A percentile compares a stretch with the other conserved stretches of the same genome.
These are phyloP conservation scores for Puccinia novopanici DNA, from an alignment of 1,284 basidiomycete genomes.

Conservation along the genomic window DNA sequence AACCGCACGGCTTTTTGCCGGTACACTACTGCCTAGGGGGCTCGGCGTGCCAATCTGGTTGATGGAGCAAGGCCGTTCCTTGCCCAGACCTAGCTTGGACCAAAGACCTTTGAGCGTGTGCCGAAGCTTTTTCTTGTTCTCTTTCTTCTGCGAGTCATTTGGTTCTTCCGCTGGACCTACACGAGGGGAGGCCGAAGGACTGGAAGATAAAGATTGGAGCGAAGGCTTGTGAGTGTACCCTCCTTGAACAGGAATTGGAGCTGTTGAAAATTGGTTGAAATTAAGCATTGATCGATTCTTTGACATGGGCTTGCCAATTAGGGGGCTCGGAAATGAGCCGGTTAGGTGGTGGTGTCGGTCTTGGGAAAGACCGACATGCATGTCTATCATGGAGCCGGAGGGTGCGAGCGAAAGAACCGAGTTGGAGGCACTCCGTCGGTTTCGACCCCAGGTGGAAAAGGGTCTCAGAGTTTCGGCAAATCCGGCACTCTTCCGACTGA, in stretches of 20 bases:
- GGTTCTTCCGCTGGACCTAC: not conserved
- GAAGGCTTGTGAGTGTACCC: conserved; percentile 12
- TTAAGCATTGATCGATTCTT: conserved; percentile 30
- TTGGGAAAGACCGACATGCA: conserved; percentile 59
- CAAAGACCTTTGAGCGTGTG: conserved; percentile 27
- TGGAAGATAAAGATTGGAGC: not conserved
- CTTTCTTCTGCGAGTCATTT: not conserved
- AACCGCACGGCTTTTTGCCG: not conserved
- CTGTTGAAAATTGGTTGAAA: not conserved
- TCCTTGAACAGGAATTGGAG: not conserved
- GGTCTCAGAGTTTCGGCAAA: conserved; percentile 37
- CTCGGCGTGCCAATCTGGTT: conserved; percentile 11
- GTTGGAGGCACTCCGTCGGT: conserved; percentile 53
- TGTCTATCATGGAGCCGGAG: conserved; percentile 61
- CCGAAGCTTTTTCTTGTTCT: conserved; percentile 27
- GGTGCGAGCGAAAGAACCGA: conserved; percentile 58
- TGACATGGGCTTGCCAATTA: not conserved
- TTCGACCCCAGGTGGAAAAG: conserved; percentile 34
- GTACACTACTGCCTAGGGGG: not conserved
- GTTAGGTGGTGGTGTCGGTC: conserved; percentile 49
- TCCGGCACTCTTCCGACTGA: conserved; percentile 21
- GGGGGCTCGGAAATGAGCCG: conserved; percentile 2
- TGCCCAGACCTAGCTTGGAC: conserved; percentile 16
- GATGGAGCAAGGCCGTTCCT: conserved; percentile 24
- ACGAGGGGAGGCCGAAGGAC: not conserved